Percentiles rank a stretch among this genome's conserved stretches.
phyloP scores from a whole-genome alignment of 2,329 filamentous ascomycete species.

The Exophiala viscosa region DNA sequence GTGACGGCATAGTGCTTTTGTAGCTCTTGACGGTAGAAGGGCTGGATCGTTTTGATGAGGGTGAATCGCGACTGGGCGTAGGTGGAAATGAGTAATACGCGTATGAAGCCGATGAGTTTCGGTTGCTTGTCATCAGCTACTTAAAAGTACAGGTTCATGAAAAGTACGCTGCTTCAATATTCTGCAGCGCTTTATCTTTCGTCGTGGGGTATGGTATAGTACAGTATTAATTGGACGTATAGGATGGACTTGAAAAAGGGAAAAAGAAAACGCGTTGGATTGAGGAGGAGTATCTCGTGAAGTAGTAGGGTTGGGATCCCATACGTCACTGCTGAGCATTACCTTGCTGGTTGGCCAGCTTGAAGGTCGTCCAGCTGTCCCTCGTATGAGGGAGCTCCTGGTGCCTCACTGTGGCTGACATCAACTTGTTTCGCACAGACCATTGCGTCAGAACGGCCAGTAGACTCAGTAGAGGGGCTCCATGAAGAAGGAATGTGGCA shows the following conservation, averaged over 20 bases:
- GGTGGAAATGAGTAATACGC: slow-evolving; percentile 28
- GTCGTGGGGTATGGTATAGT: slow-evolving; percentile 2
- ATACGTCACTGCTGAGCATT: slow-evolving; percentile 17
- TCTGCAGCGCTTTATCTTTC: slow-evolving; percentile 5
- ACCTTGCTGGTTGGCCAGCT: slow-evolving; percentile 3
- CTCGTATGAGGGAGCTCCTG: slow-evolving; percentile 2
- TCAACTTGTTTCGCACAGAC: slow-evolving; percentile 12
- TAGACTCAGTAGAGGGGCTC: background rate
- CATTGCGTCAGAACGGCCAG: slow-evolving; percentile 17
- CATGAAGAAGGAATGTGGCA: slow-evolving; percentile 14
- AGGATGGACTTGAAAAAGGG: slow-evolving; percentile 16
- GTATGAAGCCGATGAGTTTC: slow-evolving; percentile 28
- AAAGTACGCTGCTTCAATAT: slow-evolving; percentile 7
- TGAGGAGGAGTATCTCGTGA: slow-evolving; percentile 8
- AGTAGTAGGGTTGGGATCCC: slow-evolving; percentile 11
- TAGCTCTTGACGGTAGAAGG: slow-evolving; percentile 24
- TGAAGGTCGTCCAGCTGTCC: background rate
- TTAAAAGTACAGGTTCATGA: slow-evolving; percentile 14
- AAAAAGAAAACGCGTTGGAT: slow-evolving; percentile 7
- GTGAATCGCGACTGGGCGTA: slow-evolving; percentile 22
- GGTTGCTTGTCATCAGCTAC: slow-evolving; percentile 26
- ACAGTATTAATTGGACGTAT: slow-evolving; percentile 7
- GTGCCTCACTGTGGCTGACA: slow-evolving; percentile 26
- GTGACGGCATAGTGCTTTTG: slow-evolving; percentile 28
- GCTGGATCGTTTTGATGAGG: slow-evolving; percentile 16